Evolutionary conservation across 306 rosid genomes (phyloP).

Genomic region (Lathyrus tuberosus): DNA sequence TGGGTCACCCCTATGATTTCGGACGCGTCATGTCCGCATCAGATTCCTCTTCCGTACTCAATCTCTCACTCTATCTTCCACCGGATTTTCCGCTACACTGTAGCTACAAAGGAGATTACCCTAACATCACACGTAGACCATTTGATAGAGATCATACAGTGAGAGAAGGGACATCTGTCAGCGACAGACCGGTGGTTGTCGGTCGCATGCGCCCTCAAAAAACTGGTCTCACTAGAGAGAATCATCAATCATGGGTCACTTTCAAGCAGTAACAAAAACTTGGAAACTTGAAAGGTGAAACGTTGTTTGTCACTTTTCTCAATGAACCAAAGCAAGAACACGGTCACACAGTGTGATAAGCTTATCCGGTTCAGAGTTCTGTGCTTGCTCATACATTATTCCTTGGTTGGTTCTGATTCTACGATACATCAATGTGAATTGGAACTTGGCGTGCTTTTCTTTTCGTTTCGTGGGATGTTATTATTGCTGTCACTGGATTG

Average conservation of each 20-base stretch:
- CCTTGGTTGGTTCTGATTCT: no score
- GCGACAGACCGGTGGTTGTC: conserved; percentile 51
- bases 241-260: conserved; percentile 50
- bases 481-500: no score
- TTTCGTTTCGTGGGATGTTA: no score
- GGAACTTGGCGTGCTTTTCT: no score
- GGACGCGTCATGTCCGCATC: conserved; percentile 80
- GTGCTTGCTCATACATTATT: no score
- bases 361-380: no score
- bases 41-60: conserved; percentile 66
- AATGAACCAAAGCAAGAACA: no score
- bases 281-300: no score
- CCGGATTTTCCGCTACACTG: conserved; percentile 77
- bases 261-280: conserved; percentile 6
- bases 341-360: no score
- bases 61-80: conserved; percentile 44
- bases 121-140: conserved; percentile 6
- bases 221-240: conserved; percentile 10
- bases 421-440: no score
- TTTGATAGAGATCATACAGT: conserved; percentile 8
- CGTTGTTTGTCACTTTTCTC: no score
- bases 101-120: conserved; percentile 38
- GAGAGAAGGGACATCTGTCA: conserved; percentile 42
- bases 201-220: conserved; percentile 49
- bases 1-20: conserved; percentile 90